Conservation (phyloP, 2,329 filamentous ascomycete genomes). For the Ophiognomonia clavigignenti-juglandacearum region DNA sequence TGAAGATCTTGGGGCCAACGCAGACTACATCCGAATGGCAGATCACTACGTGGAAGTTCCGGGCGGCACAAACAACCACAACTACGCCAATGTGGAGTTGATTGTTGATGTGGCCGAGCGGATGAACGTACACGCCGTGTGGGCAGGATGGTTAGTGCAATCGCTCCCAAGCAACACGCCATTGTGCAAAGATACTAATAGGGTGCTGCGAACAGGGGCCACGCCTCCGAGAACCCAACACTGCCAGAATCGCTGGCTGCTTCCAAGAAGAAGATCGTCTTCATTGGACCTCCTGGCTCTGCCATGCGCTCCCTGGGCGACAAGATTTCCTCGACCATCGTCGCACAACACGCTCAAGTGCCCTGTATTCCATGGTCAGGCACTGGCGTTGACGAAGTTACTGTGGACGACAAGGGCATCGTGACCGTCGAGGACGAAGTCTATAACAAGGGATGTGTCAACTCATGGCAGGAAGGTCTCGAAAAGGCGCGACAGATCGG, state of each 20-base stretch:
- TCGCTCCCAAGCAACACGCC: background rate
- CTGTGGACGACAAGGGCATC: slow-evolving; percentile 74
- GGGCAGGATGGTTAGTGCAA: slow-evolving; percentile 85
- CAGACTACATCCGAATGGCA: slow-evolving; percentile 99
- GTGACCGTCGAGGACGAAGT: slow-evolving; percentile 85
- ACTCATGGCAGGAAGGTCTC: slow-evolving; percentile 84
- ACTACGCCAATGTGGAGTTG: slow-evolving; percentile 98
- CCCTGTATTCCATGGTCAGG: slow-evolving; percentile 99
- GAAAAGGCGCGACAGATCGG: slow-evolving; percentile 83
- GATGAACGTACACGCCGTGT: slow-evolving; percentile 97
- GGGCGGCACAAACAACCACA: slow-evolving; percentile 99
- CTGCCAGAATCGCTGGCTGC: slow-evolving; percentile 93
- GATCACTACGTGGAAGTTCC: slow-evolving; percentile 99
- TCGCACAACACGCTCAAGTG: slow-evolving; percentile 92
- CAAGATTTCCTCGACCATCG: slow-evolving; percentile 99
- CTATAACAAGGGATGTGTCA: slow-evolving; percentile 88
- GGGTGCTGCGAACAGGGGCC: slow-evolving; percentile 58
- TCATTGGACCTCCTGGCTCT: slow-evolving; percentile 95
- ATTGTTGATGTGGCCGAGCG: slow-evolving; percentile 98
- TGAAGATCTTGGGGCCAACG: slow-evolving; percentile 94
- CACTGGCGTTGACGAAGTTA: slow-evolving; percentile 79
- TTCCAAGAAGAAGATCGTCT: slow-evolving; percentile 97
- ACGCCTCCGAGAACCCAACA: slow-evolving; percentile 98
- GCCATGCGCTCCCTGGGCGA: slow-evolving; percentile 99
- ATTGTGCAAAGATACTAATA: background rate